These are phyloP conservation scores for Euphrasia confusa DNA, from an alignment of 257 asterid genomes.

Conservation along the genomic window DNA sequence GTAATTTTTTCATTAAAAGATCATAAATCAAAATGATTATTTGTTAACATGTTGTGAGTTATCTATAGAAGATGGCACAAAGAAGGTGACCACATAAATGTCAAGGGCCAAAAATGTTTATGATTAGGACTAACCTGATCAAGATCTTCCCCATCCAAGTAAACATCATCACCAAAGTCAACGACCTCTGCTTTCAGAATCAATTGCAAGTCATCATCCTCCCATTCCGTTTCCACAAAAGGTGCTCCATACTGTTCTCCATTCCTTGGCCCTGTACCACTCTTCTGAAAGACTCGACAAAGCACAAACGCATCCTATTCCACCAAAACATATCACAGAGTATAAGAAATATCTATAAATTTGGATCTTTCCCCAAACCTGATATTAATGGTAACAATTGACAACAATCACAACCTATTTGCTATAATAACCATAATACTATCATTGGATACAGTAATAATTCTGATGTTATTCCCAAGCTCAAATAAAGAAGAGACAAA, in stretches of 20 bases:
- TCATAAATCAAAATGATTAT: not conserved
- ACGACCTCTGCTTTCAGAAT: constrained; percentile 53
- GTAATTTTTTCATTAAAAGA: not conserved
- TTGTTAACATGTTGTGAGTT: not conserved
- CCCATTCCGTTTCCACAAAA: constrained; percentile 88
- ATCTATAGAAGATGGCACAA: not conserved
- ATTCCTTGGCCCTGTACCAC: constrained; percentile 97
- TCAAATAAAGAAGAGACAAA: not conserved
- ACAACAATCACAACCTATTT: not conserved
- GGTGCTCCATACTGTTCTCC: constrained; percentile 98
- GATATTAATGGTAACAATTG: not conserved
- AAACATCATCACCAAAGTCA: constrained; percentile 49
- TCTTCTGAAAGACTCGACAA: constrained; percentile 90
- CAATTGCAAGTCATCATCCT: constrained; percentile 48
- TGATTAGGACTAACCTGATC: constrained; percentile 56
- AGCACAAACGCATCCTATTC: constrained; percentile 72
- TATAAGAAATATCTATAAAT: constrained; percentile 1
- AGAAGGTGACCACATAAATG: not conserved
- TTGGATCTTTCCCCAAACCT: constrained; percentile 13
- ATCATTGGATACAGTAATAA: not conserved
- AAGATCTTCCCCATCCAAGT: constrained; percentile 64
- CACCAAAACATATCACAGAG: constrained; percentile 27
- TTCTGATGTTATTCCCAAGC: constrained; percentile 2
- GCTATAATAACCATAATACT: constrained; percentile 4
- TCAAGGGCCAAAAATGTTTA: not conserved